These are phyloP conservation scores for Colletotrichum gigasporum DNA, from an alignment of 2,329 filamentous ascomycete genomes.

Conservation along the genomic window DNA sequence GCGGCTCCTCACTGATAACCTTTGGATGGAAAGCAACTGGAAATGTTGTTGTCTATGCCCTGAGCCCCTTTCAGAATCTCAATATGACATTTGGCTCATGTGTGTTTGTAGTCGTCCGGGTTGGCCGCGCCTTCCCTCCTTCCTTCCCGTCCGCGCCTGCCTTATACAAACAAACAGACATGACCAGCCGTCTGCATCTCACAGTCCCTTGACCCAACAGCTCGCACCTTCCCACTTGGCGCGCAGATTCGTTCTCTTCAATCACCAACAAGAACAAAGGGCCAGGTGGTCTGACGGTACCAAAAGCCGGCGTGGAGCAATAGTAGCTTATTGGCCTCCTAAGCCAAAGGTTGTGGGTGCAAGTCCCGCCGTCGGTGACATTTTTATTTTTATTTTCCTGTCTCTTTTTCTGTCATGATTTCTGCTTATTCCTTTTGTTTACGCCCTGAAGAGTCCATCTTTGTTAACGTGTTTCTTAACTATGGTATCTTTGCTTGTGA, in stretches of 20 bases:
- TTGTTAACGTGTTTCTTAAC: not conserved
- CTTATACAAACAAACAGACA: not conserved
- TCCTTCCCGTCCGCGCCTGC: not conserved
- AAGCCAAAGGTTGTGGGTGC: constrained; percentile 33
- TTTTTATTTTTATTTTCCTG: not conserved
- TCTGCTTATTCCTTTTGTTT: not conserved
- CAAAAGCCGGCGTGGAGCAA: constrained; percentile 29
- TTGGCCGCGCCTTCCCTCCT: not conserved
- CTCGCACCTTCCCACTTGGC: constrained; percentile 2
- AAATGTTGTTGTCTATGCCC: too few species aligned
- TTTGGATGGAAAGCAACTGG: too few species aligned
- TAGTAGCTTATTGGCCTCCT: constrained; percentile 33
- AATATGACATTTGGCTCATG: too few species aligned
- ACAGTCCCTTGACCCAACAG: not conserved
- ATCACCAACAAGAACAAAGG: constrained; percentile 2
- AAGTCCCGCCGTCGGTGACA: constrained; percentile 27
- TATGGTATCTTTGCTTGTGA: not conserved
- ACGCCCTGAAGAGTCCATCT: not conserved
- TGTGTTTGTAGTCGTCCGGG: too few species aligned
- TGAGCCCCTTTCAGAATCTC: too few species aligned
- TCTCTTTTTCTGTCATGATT: not conserved
- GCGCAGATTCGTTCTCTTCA: not conserved
- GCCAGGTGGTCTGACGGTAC: constrained; percentile 17
- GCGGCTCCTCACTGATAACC: too few species aligned
- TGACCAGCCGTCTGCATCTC: not conserved